A percentile compares a stretch with the other conserved stretches of the same genome.
Evolutionary conservation across 768 basidiomycete species (phyloP).

Genomic region (Kwoniella heveanensis): DNA sequence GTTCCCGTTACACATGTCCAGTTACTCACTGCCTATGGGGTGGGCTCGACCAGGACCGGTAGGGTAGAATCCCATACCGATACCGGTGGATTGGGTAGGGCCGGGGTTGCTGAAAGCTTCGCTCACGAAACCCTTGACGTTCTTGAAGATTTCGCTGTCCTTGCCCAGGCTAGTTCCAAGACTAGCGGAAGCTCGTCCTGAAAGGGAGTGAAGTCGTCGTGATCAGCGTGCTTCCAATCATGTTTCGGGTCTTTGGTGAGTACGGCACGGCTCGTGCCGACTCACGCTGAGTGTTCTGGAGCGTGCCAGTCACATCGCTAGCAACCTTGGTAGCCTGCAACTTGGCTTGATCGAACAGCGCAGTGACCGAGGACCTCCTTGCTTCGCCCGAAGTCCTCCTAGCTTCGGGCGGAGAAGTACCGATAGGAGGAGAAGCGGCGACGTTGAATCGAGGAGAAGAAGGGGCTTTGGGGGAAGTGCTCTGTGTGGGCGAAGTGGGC

Average conservation of each 20-base stretch:
- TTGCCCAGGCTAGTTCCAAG: constrained; percentile 4
- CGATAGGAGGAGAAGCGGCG: neutral
- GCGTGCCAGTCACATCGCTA: constrained; percentile 28
- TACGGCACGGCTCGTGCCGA: neutral
- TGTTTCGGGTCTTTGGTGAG: too few species aligned
- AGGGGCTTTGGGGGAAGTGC: neutral
- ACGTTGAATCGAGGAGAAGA: neutral
- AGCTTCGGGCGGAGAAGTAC: constrained; percentile 6
- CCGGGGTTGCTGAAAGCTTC: constrained; percentile 7
- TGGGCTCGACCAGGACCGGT: constrained; percentile 12
- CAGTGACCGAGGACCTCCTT: constrained; percentile 14
- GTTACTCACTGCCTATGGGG: constrained; percentile 9
- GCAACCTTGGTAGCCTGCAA: constrained; percentile 28
- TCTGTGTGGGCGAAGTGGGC: constrained; percentile 7
- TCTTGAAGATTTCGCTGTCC: neutral
- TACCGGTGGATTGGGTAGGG: neutral
- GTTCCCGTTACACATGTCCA: neutral
- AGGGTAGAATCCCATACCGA: constrained; percentile 7
- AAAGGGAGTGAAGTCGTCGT: neutral
- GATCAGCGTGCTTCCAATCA: too few species aligned
- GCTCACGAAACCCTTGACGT: neutral
- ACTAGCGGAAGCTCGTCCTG: constrained; percentile 22
- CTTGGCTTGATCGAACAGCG: constrained; percentile 33
- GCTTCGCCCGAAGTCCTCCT: neutral
- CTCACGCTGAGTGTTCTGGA: constrained; percentile 26